phyloP scores from a whole-genome alignment of 345 rosid genomes.

The Citrus sinensis region DNA sequence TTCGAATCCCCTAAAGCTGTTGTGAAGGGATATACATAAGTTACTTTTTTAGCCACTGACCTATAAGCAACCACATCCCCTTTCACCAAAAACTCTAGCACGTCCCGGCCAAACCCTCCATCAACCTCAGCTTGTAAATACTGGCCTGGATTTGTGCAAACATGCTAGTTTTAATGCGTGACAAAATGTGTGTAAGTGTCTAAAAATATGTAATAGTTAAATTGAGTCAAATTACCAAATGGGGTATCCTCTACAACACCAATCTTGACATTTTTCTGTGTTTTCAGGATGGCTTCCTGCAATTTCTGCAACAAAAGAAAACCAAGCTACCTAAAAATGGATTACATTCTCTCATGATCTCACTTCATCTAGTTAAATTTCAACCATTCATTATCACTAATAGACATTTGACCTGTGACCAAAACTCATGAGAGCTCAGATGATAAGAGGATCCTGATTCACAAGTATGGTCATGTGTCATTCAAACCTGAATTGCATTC shows the following conservation, averaged over 20 bases:
- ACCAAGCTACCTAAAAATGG: not conserved
- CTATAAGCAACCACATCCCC: slow-evolving; percentile 76
- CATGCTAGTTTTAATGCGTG: not conserved
- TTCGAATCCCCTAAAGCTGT: slow-evolving; percentile 88
- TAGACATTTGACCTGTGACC: too few species aligned
- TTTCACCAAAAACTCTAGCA: slow-evolving; percentile 76
- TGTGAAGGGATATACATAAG: slow-evolving; percentile 87
- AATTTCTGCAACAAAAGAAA: slow-evolving; percentile 42
- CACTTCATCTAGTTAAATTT: too few species aligned
- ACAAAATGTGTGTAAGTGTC: not conserved
- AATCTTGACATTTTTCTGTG: slow-evolving; percentile 69
- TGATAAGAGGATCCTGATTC: too few species aligned
- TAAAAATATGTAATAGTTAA: not conserved
- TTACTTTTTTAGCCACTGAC: slow-evolving; percentile 73
- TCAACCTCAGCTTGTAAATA: slow-evolving; percentile 75
- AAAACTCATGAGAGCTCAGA: too few species aligned
- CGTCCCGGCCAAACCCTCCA: slow-evolving; percentile 73
- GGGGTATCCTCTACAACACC: slow-evolving; percentile 61
- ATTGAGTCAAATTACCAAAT: slow-evolving; percentile 38
- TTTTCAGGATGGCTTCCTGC: slow-evolving; percentile 61
- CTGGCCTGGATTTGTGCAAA: slow-evolving; percentile 38
- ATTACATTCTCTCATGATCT: too few species aligned
- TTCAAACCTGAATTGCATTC: slow-evolving; percentile 56
- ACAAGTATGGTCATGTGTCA: not conserved
- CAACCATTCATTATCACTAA: too few species aligned